Base-by-base conservation (phyloP, 805 yeast genomes). In the Yamadazyma paraphyllophila region DNA sequence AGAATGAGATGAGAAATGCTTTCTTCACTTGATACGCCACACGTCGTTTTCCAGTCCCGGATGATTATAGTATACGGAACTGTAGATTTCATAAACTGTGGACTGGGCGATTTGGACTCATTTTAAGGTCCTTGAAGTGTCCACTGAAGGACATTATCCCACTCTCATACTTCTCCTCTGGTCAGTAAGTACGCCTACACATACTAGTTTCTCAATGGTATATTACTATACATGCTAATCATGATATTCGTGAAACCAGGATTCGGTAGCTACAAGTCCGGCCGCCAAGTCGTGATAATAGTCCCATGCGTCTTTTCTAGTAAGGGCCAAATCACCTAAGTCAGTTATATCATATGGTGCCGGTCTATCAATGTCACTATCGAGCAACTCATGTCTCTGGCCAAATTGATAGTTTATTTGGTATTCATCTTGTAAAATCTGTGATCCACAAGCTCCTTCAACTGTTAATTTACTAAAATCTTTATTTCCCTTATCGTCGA, bases 301-400 rank as follows among this genome's bases (percentile, higher is more conserved):
- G 36, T 60, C 65, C 65, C 66, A 62, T n/a, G 62, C 43, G 52
- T 68, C 73, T 46, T 69, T 68, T 49, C 79, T 61, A 38, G 65
- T 61, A 6, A 69, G 45, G 2, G 78, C 76, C 12, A 73, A 57
- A n/a, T 66, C 71, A 4, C 65, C 54, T 43, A 55, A 30, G 26
- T 54, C 47, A 36, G 52, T 49, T 39, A 51, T 33, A 41, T 62
- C 47, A 50, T 61, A 59, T 53, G 65, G 51, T 30, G 51, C 48
- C 34, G 65, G 50, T 47, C 54, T 8, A 55, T 59, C 63, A 37
- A 61, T 48, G 49, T 66, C 45, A 41, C 26, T 25, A 35, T 65
- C 58, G 36, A 62, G 44, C 14, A 43, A 15, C 2, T 24, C 17
- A 43, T 66, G 71, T 25, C 69, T 50, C 31, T 57, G 44, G 6